Evolutionary conservation across 2,329 filamentous ascomycete genomes (phyloP).

Genomic region (Phaeoacremonium minimum): DNA sequence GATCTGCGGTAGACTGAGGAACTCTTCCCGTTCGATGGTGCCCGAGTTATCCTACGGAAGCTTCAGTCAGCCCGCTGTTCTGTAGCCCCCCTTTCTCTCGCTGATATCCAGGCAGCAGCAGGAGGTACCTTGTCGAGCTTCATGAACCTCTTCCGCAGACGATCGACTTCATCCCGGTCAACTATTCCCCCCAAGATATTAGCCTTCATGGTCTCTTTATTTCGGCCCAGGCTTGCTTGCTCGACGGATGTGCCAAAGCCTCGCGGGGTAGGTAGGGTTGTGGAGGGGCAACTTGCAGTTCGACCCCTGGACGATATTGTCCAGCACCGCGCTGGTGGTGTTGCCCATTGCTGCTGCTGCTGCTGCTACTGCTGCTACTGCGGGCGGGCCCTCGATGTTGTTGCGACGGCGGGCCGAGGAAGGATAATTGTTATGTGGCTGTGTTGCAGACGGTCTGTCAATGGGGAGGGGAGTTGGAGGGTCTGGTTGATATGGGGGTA

Average conservation of each 20-base stretch:
- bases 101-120: conserved; percentile 4
- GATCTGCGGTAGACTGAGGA: conserved; percentile 93
- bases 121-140: conserved; percentile 87
- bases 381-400: too few species aligned
- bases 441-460: too few species aligned
- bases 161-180: conserved; percentile 94
- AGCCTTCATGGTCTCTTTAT: too few species aligned
- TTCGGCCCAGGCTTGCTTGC: too few species aligned
- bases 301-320: conserved; percentile 92
- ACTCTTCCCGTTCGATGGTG: conserved; percentile 97
- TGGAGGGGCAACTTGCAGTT: conserved; percentile 68
- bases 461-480: too few species aligned
- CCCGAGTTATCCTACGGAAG: conserved; percentile 83
- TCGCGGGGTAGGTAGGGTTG: not conserved
- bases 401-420: too few species aligned
- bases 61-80: conserved; percentile 2
- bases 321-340: conserved; percentile 71
- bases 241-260: too few species aligned
- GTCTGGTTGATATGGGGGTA: too few species aligned
- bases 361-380: too few species aligned
- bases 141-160: conserved; percentile 96
- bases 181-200: too few species aligned
- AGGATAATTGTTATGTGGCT: too few species aligned
- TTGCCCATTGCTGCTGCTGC: conserved; percentile 58
- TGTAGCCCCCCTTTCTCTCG: not conserved